Conservation (phyloP, 2,329 filamentous ascomycete genomes). For the Cercospora sp. region DNA sequence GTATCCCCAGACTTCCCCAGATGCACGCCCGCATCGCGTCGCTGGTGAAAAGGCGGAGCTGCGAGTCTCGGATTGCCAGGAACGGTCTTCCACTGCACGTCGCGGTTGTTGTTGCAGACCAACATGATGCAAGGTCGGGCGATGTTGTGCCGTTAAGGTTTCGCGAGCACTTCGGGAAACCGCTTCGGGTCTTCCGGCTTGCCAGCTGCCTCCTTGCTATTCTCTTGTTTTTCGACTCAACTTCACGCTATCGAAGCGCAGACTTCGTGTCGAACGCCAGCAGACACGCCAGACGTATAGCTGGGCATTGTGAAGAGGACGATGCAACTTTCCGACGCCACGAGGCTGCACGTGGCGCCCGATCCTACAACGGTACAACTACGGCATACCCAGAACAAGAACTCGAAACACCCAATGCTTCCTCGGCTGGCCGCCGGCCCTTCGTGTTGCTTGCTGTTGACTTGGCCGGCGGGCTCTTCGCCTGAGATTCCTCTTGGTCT, state of each 20-base stretch:
- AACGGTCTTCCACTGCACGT: neutral
- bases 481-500: neutral
- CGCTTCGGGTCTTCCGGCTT: neutral
- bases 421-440: neutral
- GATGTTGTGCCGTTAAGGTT: neutral
- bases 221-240: neutral
- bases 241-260: neutral
- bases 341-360: neutral
- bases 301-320: neutral
- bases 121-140: neutral
- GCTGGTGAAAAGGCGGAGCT: neutral
- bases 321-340: neutral
- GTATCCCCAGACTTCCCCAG: slow-evolving; percentile 4
- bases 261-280: neutral
- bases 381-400: neutral
- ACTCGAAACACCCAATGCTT: neutral
- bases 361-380: neutral
- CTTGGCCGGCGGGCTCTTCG: neutral
- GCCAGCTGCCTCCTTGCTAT: neutral
- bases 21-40: neutral
- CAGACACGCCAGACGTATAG: neutral
- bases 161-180: neutral
- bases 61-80: neutral
- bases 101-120: slow-evolving; percentile 3
- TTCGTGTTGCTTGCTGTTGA: neutral